Conservation (phyloP, 805 yeast genomes). For the Yarrowia deformans region DNA sequence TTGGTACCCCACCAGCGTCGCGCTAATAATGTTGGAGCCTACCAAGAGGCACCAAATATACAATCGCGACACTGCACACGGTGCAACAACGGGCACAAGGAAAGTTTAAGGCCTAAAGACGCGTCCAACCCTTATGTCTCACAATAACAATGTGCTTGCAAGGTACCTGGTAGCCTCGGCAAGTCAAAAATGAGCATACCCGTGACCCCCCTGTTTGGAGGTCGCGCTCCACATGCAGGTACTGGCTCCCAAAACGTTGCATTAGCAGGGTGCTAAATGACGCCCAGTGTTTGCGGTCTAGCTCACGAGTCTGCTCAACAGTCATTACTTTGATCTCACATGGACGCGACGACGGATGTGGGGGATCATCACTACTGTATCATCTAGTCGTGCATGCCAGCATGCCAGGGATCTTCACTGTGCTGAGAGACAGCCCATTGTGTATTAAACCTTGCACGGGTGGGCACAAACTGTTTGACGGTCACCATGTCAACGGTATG, state of each 20-base stretch:
- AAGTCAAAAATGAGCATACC: slow-evolving; percentile 8
- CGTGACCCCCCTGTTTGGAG: slow-evolving; percentile 8
- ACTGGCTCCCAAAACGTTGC: slow-evolving; percentile 11
- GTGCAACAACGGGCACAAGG: background rate
- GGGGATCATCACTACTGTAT: background rate
- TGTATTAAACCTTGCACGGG: slow-evolving; percentile 23
- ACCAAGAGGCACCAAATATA: background rate
- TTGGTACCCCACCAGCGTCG: background rate
- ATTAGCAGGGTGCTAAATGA: slow-evolving; percentile 6
- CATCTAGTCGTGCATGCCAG: background rate
- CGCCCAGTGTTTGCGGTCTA: background rate
- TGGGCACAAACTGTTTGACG: slow-evolving; percentile 1
- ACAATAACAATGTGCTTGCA: slow-evolving; percentile 1
- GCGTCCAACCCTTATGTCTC: slow-evolving; percentile 12
- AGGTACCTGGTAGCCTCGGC: slow-evolving; percentile 8
- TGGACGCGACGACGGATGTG: background rate
- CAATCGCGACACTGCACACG: background rate
- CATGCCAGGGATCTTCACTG: background rate
- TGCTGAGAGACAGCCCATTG: background rate
- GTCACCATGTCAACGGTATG: slow-evolving; percentile 17
- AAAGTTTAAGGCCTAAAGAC: background rate
- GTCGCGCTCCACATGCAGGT: slow-evolving; percentile 34
- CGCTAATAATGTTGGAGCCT: background rate
- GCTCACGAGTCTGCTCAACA: background rate
- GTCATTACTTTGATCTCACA: background rate